These are phyloP conservation scores for Fonsecaea multimorphosa DNA, from an alignment of 2,329 filamentous ascomycete genomes.

Conservation along the genomic window DNA sequence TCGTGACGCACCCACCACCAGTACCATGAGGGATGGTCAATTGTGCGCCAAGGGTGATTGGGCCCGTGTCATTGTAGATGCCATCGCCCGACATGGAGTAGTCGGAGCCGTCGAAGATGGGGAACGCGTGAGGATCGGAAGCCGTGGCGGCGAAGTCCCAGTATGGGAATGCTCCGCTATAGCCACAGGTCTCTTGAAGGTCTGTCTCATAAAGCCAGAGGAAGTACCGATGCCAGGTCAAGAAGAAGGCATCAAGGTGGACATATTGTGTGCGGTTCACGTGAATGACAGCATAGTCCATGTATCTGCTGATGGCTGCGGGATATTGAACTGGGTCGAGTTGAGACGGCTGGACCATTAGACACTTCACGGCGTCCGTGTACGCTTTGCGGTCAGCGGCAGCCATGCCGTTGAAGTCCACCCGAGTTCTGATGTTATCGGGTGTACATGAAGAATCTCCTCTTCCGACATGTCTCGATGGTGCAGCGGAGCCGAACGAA, in stretches of 20 bases:
- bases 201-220: constrained; percentile 52
- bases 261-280: constrained; percentile 47
- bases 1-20: constrained; percentile 41
- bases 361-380: constrained; percentile 49
- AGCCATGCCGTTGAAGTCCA: constrained; percentile 38
- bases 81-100: constrained; percentile 46
- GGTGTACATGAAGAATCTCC: constrained; percentile 23
- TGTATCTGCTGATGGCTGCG: constrained; percentile 45
- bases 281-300: constrained; percentile 52
- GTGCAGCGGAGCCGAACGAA: constrained; percentile 24
- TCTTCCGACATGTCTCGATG: constrained; percentile 16
- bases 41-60: constrained; percentile 30
- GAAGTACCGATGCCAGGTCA: constrained; percentile 56
- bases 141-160: constrained; percentile 48
- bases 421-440: constrained; percentile 31
- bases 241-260: constrained; percentile 48
- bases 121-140: constrained; percentile 38
- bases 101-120: constrained; percentile 48
- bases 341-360: constrained; percentile 44
- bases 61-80: constrained; percentile 34
- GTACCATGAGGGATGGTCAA: constrained; percentile 39
- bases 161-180: constrained; percentile 53
- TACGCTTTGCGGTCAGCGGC: constrained; percentile 42
- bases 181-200: constrained; percentile 54
- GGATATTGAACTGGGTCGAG: constrained; percentile 42